Evolutionary conservation across 2,329 filamentous ascomycete genomes (phyloP).

Genomic region (Didymella pomorum): DNA sequence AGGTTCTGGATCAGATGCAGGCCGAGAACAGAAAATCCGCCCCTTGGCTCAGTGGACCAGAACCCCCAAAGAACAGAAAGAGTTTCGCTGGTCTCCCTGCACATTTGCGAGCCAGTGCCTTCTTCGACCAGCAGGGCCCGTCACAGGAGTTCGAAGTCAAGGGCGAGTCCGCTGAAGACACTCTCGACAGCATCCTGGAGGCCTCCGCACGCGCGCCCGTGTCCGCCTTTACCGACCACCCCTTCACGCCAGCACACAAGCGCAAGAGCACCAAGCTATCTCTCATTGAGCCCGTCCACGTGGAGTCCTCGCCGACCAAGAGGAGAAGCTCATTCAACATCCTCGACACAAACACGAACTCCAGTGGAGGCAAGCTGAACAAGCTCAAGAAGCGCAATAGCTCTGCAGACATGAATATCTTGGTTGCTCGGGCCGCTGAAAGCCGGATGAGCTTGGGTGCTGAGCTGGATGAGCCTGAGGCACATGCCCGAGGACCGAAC

Average conservation of each 20-base stretch:
- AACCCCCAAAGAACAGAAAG: slow-evolving; percentile 34
- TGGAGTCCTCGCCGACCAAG: slow-evolving; percentile 34
- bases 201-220: slow-evolving; percentile 89
- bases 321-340: slow-evolving; percentile 51
- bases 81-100: slow-evolving; percentile 71
- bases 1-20: slow-evolving; percentile 72
- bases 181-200: slow-evolving; percentile 89
- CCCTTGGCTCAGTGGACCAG: slow-evolving; percentile 24
- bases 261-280: slow-evolving; percentile 53
- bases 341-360: slow-evolving; percentile 49
- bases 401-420: slow-evolving; percentile 48
- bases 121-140: slow-evolving; percentile 75
- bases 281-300: slow-evolving; percentile 30
- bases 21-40: slow-evolving; percentile 62
- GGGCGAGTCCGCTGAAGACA: slow-evolving; percentile 84
- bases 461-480: slow-evolving; percentile 42
- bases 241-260: slow-evolving; percentile 64
- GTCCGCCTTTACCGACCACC: slow-evolving; percentile 89
- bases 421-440: slow-evolving; percentile 44
- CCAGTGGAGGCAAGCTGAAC: slow-evolving; percentile 48
- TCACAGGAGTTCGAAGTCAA: slow-evolving; percentile 64
- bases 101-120: slow-evolving; percentile 87
- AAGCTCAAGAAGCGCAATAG: slow-evolving; percentile 54
- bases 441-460: slow-evolving; percentile 49
- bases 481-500: slow-evolving; percentile 42